Base-by-base conservation (phyloP, 331 rosid species). In the Rhamnella rubrinervis region DNA sequence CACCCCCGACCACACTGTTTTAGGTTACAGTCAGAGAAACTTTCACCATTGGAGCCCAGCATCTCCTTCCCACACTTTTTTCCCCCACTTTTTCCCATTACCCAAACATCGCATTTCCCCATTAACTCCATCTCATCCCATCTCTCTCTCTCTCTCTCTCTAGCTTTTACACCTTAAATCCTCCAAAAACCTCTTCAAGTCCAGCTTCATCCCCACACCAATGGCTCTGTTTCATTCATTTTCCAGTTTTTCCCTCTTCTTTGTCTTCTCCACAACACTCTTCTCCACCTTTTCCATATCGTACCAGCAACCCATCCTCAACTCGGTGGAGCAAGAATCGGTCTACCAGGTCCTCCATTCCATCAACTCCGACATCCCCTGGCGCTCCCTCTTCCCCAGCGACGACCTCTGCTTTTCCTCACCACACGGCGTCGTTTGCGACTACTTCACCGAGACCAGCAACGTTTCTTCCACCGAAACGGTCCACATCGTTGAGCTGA, bases 401-500 rank as follows among this genome's bases (percentile, higher is more conserved):
- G 83, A 89, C 11, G 83, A 89, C 67, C 64, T 92, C 71, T 92
- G 98, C 59, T 44, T 74, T 79, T 78, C 92, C 19, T 82, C 87
- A 16, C 96, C 97, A 0, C 96, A 90, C 78, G 97, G 96, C 50
- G 72, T 90, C 63, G 80, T 81, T 41, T 93, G 97, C 61, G 92
- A 78, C 66, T 77, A 44, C 41, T 79, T 79, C 15, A 16, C 75
- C 6, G 38, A 73, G 5, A 51, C 67, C 41, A 44, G 14, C 31
- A 21, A 66, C 21, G 65, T 12, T 25, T 47, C 74, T 4, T 23
- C 70, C 11, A 17, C 70, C 55, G 78, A 67, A n/a, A 21, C 83
- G 1, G 70, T 65, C 1, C 98, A 85, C 75, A 25, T 93, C 63
- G 75, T 82, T n/a, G 84, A 90, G 71, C 82, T 93, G 50, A 93